These are phyloP conservation scores for Cryptococcus neoformans DNA, from an alignment of 1,284 basidiomycete genomes.

Conservation along the genomic window DNA sequence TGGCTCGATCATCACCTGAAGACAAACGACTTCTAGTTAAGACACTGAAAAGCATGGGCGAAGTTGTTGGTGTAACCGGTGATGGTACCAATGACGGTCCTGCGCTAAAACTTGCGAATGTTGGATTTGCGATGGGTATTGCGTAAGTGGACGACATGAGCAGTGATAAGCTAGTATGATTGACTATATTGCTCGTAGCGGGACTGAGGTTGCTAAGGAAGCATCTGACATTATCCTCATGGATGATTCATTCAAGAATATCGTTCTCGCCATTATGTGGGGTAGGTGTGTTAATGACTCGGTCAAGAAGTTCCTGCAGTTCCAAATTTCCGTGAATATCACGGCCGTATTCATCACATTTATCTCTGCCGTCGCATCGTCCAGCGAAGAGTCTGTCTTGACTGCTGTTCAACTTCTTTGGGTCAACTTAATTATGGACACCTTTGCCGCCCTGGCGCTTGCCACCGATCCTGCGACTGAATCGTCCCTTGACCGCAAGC, in stretches of 20 bases:
- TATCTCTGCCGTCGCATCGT: constrained; percentile 79
- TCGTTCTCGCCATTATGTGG: constrained; percentile 98
- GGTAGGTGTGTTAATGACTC: constrained; percentile 97
- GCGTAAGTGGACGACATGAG: constrained; percentile 48
- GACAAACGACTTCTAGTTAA: constrained; percentile 95
- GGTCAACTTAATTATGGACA: constrained; percentile 69
- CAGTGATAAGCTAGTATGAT: neutral
- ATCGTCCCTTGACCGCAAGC: constrained; percentile 78
- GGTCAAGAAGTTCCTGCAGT: constrained; percentile 96
- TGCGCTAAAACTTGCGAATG: constrained; percentile 89
- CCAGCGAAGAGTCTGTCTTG: constrained; percentile 74
- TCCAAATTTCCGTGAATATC: constrained; percentile 95
- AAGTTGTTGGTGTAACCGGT: constrained; percentile 95
- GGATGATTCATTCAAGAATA: constrained; percentile 96
- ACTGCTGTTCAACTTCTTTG: constrained; percentile 94
- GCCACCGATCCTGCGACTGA: constrained; percentile 92
- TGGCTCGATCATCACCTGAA: constrained; percentile 93
- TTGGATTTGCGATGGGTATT: constrained; percentile 98
- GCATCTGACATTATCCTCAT: constrained; percentile 98
- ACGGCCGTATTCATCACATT: constrained; percentile 95
- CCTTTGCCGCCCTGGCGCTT: constrained; percentile 93
- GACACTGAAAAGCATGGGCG: constrained; percentile 79
- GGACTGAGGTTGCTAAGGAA: constrained; percentile 98
- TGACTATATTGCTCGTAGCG: constrained; percentile 38
- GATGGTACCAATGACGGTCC: constrained; percentile 99